A percentile compares a stretch with the other conserved stretches of the same genome.
These are phyloP conservation scores for Botryotinia globosa DNA, from an alignment of 2,329 filamentous ascomycete species.

Conservation along the genomic window DNA sequence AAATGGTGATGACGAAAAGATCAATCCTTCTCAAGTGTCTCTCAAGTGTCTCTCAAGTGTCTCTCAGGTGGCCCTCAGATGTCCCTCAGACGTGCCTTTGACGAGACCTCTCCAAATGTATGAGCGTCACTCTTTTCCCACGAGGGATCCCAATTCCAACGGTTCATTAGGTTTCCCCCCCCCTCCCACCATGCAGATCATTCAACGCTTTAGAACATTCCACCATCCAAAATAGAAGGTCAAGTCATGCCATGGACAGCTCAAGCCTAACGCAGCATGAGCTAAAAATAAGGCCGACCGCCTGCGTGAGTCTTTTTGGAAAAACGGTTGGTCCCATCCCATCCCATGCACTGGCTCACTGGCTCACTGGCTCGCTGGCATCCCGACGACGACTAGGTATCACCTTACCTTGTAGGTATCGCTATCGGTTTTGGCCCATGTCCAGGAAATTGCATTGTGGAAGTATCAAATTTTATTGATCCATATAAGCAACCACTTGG, in stretches of 20 bases:
- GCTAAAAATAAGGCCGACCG: background rate
- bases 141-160: background rate
- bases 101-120: background rate
- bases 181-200: constrained; percentile 6
- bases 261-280: background rate
- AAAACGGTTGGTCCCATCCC: background rate
- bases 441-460: constrained; percentile 12
- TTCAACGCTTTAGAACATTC: constrained; percentile 8
- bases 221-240: background rate
- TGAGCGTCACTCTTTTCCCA: background rate
- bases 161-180: background rate
- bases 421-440: constrained; percentile 7
- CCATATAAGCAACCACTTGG: constrained; percentile 3
- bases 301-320: background rate
- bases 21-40: background rate
- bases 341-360: background rate
- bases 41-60: too few relatives aligned
- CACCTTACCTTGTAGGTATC: background rate
- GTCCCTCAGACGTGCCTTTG: background rate
- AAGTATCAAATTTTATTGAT: constrained; percentile 11
- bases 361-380: background rate
- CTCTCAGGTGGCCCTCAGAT: background rate
- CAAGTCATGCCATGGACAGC: too few relatives aligned
- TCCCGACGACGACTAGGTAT: background rate
- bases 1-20: background rate